Evolutionary conservation across 192 early-diverging fungal species (phyloP).

Genomic region (Backusella luteola): DNA sequence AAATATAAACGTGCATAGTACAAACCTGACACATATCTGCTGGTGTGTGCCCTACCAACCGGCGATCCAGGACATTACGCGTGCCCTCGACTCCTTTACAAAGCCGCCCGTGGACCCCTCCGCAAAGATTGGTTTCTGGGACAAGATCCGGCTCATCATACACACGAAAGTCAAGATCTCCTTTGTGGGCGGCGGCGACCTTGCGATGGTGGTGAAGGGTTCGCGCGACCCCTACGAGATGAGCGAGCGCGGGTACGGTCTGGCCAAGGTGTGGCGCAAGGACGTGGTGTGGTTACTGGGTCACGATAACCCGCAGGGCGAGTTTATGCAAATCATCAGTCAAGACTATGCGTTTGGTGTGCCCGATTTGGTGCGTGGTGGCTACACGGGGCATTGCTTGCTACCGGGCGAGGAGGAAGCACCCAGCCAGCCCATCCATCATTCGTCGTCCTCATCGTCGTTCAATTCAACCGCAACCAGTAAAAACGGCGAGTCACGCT

Average conservation of each 20-base stretch:
- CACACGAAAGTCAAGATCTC: constrained; percentile 36
- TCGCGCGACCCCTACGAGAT: constrained; percentile 43
- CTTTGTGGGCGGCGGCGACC: constrained; percentile 36
- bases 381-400: constrained; percentile 22
- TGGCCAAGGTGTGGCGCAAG: constrained; percentile 39
- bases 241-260: constrained; percentile 34
- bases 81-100: constrained; percentile 36
- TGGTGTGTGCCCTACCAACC: constrained; percentile 44
- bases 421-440: neutral
- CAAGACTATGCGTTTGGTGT: constrained; percentile 40
- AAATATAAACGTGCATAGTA: constrained; percentile 32
- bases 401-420: constrained; percentile 1
- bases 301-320: constrained; percentile 35
- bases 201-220: constrained; percentile 39
- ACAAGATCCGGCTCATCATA: constrained; percentile 43
- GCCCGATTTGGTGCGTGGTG: constrained; percentile 38
- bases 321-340: constrained; percentile 44
- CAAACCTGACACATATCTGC: constrained; percentile 15
- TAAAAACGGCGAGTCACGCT: constrained; percentile 1
- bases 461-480: neutral
- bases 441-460: neutral
- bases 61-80: constrained; percentile 36
- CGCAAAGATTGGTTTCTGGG: constrained; percentile 42
- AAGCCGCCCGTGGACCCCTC: constrained; percentile 44
- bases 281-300: constrained; percentile 36